phyloP scores from a whole-genome alignment of 257 asterid species.

The Plantago major region DNA sequence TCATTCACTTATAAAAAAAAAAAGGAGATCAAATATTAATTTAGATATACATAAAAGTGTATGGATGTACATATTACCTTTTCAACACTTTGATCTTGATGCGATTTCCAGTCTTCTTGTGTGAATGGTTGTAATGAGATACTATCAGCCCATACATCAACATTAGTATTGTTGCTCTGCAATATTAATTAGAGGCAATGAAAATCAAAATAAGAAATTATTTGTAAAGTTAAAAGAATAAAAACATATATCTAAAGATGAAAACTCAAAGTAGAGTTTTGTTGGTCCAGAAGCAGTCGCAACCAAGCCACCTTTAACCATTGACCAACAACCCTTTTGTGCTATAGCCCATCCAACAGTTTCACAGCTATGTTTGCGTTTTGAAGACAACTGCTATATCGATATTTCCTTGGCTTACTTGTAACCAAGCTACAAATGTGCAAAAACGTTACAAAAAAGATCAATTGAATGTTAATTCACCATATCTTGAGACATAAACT shows the following conservation, averaged over 20 bases:
- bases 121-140: too few relatives aligned
- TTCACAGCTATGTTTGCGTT: conserved; percentile 23
- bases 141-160: too few relatives aligned
- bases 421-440: conserved; percentile 77
- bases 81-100: conserved; percentile 26
- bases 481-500: too few relatives aligned
- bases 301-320: conserved; percentile 57
- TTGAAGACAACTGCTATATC: conserved; percentile 38
- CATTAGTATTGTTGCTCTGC: conserved; percentile 36
- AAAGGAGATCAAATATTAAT: too few relatives aligned
- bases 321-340: conserved; percentile 55
- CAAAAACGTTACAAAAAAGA: too few relatives aligned
- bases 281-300: conserved; percentile 37
- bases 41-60: too few relatives aligned
- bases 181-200: not conserved
- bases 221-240: not conserved
- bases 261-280: conserved; percentile 32
- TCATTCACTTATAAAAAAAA: too few relatives aligned
- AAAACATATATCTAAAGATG: not conserved
- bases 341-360: conserved; percentile 51
- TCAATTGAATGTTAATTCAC: not conserved
- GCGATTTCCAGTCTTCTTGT: too few relatives aligned
- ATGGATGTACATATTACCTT: conserved; percentile 53
- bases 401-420: conserved; percentile 45
- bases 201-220: not conserved